Evolutionary conservation across 2,329 filamentous ascomycete species (phyloP).

Genomic region (Ophiostoma sp.): DNA sequence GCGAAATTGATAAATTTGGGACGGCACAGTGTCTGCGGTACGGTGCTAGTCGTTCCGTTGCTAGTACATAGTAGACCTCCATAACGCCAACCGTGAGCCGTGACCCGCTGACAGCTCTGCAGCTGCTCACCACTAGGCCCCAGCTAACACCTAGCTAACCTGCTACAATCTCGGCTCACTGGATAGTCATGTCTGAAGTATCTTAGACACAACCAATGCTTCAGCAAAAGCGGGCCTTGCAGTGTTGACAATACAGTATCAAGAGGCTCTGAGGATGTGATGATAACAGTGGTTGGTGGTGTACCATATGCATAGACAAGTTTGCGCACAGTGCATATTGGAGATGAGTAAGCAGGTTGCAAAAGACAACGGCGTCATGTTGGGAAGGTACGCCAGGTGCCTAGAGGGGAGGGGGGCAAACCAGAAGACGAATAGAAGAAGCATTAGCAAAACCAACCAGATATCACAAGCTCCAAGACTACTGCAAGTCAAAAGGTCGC

Average conservation of each 20-base stretch:
- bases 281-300: not conserved
- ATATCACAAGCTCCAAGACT: not conserved
- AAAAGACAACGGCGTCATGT: not conserved
- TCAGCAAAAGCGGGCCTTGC: constrained; percentile 7
- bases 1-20: not conserved
- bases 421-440: not conserved
- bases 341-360: not conserved
- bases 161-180: not conserved
- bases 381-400: not conserved
- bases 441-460: not conserved
- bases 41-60: constrained; percentile 12
- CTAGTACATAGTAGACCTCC: too few relatives aligned
- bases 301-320: not conserved
- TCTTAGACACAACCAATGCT: not conserved
- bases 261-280: constrained; percentile 1
- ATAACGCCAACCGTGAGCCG: too few relatives aligned
- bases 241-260: not conserved
- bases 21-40: not conserved
- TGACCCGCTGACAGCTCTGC: too few relatives aligned
- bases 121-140: too few relatives aligned
- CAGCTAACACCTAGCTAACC: too few relatives aligned
- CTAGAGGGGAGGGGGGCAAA: too few relatives aligned
- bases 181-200: not conserved
- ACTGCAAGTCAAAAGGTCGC: too few relatives aligned
- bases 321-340: constrained; percentile 2